These are phyloP conservation scores for Ophiosphaerella korrae DNA, from an alignment of 2,329 filamentous ascomycete species.

Conservation along the genomic window DNA sequence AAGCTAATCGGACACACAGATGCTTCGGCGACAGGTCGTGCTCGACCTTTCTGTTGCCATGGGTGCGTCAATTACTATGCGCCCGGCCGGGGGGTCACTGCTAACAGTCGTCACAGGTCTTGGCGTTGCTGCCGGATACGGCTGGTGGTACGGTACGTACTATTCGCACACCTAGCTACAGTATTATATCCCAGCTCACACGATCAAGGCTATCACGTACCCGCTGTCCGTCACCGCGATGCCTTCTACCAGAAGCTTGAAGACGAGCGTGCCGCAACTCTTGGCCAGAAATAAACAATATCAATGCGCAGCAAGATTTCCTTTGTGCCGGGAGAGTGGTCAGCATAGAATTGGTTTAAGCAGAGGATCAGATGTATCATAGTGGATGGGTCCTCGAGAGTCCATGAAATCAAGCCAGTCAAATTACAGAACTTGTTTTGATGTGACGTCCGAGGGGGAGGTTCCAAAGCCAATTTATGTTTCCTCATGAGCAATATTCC, in stretches of 20 bases:
- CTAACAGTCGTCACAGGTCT: constrained; percentile 56
- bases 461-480: no score
- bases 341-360: constrained; percentile 32
- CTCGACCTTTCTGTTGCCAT: constrained; percentile 69
- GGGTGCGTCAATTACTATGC: constrained; percentile 55
- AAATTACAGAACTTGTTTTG: not conserved
- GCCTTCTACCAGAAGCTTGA: constrained; percentile 68
- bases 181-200: constrained; percentile 4
- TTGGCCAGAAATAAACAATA: constrained; percentile 46
- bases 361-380: constrained; percentile 40
- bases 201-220: constrained; percentile 66
- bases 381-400: constrained; percentile 30
- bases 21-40: constrained; percentile 69
- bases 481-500: no score
- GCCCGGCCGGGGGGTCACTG: not conserved
- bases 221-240: constrained; percentile 67
- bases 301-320: constrained; percentile 24
- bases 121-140: constrained; percentile 66
- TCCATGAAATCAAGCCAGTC: constrained; percentile 28
- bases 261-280: constrained; percentile 60
- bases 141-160: constrained; percentile 69
- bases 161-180: not conserved
- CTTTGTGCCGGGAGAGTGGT: constrained; percentile 31
- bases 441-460: no score
- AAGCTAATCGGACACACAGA: constrained; percentile 53